Percentiles rank a stretch among this genome's conserved stretches.
phyloP scores from a whole-genome alignment of 116 monocot species.

The Trichopus zeylanicus region DNA sequence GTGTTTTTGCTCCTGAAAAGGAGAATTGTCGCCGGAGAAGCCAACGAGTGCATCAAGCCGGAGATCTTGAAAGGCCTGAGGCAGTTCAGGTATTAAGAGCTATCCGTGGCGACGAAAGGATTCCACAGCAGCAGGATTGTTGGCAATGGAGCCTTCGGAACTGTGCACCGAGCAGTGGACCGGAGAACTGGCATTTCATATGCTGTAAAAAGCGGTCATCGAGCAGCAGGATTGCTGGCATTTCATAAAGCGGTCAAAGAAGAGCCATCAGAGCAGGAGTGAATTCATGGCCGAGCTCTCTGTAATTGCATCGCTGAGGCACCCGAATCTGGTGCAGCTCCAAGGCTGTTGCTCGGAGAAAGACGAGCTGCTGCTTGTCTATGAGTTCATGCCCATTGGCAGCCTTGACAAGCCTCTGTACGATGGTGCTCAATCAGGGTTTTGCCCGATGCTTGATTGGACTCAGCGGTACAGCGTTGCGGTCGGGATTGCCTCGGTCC shows the following conservation, averaged over 20 bases:
- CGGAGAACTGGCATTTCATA: conserved; percentile 19
- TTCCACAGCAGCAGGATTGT: conserved; percentile 49
- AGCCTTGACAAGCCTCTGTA: conserved; percentile 34
- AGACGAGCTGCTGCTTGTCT: conserved; percentile 71
- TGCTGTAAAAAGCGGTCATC: conserved; percentile 82
- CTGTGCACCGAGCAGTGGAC: conserved; percentile 50
- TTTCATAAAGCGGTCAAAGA: conserved; percentile 56
- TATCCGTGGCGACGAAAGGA: conserved; percentile 43
- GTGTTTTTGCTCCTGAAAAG: conserved; percentile 33
- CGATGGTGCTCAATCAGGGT: neutral
- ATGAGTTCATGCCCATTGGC: conserved; percentile 92
- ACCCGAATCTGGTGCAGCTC: conserved; percentile 78
- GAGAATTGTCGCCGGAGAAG: neutral
- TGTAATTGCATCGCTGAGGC: conserved; percentile 52
- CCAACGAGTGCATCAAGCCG: conserved; percentile 3
- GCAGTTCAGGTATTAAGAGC: conserved; percentile 57
- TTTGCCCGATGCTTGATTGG: conserved; percentile 27
- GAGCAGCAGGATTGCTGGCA: conserved; percentile 26
- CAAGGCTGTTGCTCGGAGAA: conserved; percentile 80
- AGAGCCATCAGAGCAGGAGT: conserved; percentile 39
- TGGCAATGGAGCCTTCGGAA: conserved; percentile 65
- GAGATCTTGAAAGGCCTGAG: conserved; percentile 45
- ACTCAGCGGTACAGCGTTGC: conserved; percentile 36
- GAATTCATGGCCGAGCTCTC: conserved; percentile 57
- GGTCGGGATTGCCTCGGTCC: conserved; percentile 45